These are phyloP conservation scores for Nasturtium officinale DNA, from an alignment of 345 rosid genomes.

Conservation along the genomic window DNA sequence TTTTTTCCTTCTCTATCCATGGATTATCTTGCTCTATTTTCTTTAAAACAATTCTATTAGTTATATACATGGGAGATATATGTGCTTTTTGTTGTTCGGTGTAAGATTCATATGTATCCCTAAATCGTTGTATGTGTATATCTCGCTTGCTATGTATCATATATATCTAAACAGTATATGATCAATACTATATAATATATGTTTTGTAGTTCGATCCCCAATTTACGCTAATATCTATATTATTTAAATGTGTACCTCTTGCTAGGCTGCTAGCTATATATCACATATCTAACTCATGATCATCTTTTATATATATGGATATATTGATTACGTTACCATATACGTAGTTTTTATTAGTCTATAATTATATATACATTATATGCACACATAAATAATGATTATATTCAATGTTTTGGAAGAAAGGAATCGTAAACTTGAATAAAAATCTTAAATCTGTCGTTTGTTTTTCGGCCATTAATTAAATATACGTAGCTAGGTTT, in stretches of 20 bases:
- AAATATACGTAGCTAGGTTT: slow-evolving; percentile 8
- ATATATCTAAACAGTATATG: not conserved
- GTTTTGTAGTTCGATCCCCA: not conserved
- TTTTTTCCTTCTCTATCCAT: not conserved
- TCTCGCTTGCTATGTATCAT: not conserved
- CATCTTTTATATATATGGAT: too few relatives aligned
- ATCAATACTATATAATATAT: not conserved
- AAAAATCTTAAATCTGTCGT: slow-evolving; percentile 2
- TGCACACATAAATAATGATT: too few relatives aligned
- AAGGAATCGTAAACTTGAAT: slow-evolving; percentile 2
- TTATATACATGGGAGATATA: not conserved
- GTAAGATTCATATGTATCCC: slow-evolving; percentile 8
- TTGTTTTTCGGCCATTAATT: not conserved
- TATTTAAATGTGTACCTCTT: not conserved
- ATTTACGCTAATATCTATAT: slow-evolving; percentile 9
- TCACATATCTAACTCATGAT: not conserved
- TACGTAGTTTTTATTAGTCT: not conserved
- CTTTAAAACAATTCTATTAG: not conserved
- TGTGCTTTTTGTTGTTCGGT: not conserved
- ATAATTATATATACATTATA: not conserved
- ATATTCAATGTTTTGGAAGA: not conserved
- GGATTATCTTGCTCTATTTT: not conserved
- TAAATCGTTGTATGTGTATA: slow-evolving; percentile 3
- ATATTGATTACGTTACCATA: too few relatives aligned
- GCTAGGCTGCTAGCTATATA: slow-evolving; percentile 4